Base-by-base conservation (phyloP, 805 yeast genomes). In the Barnettozyma wickerhamii region DNA sequence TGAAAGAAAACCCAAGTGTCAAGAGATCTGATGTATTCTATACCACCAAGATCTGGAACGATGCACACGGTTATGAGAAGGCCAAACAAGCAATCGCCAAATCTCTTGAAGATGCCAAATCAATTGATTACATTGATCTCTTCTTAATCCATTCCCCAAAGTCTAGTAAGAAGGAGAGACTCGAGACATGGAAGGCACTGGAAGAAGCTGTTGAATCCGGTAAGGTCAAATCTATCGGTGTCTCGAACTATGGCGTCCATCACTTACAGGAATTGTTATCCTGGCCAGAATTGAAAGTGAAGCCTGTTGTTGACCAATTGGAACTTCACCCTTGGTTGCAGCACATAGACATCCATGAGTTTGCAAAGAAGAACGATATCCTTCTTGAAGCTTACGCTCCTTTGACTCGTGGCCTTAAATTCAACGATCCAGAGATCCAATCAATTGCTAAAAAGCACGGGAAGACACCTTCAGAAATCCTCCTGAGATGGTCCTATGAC, bases 311-410 rank as follows among this genome's bases (percentile, higher is more conserved):
- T 34, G 80, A 86, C 57, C 95, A 86, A 60, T 74, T 86, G 51
- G 95, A 86, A 60, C 71, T 86, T 38, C 85, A 87, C 45, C 95
- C 95, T 10, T 85, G 93, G 90, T 68, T 82, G 53, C 85, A 82
- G 64, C 69, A 84, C 51, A 63, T 69, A 40, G 79, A 80, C 38
- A 67, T 87, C 42, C 77, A 83, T 18, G 73, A 78, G 40, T 83
- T 65, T 61, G 79, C 84, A 56, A 66, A 69, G 24, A 55, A 68
- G 13, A 62, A 80, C 42, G 77, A 69, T 33, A 74, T 89, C 30
- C 63, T 68, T 6, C 75, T 82, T 10, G 87, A 84, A 58, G 90
- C 95, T 1, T 89, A 75, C 63, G 79, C 93, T 7, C 96, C 96
- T 7, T 72, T 89, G 51, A 74, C 81, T 3, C 79, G 76, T 47